Evolutionary conservation across 106 monocot species (phyloP).

Genomic region (Allium fistulosum): DNA sequence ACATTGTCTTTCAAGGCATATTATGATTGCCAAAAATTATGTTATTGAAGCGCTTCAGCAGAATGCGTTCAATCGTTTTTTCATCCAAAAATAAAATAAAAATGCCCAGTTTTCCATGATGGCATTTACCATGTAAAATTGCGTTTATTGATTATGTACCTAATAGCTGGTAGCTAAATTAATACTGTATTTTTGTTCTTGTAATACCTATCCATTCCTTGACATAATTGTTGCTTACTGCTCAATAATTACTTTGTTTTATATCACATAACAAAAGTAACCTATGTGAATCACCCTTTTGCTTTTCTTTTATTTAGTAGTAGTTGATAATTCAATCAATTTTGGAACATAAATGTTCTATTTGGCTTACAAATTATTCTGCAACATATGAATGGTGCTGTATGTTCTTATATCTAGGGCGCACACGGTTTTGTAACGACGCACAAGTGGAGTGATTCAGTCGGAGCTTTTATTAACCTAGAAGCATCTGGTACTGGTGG

Average conservation of each 20-base stretch:
- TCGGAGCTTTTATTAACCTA: conserved; percentile 92
- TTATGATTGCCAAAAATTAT: too few relatives aligned
- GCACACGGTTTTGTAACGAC: conserved; percentile 94
- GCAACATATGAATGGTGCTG: too few relatives aligned
- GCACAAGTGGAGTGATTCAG: conserved; percentile 67
- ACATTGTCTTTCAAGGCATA: too few relatives aligned
- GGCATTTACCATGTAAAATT: too few relatives aligned
- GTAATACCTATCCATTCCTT: background rate
- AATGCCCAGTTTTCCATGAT: too few relatives aligned
- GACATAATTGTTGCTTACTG: background rate
- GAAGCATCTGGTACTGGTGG: conserved; percentile 97
- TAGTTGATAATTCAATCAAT: background rate
- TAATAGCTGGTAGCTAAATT: too few relatives aligned
- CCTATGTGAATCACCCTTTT: background rate
- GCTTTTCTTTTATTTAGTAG: background rate
- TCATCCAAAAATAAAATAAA: too few relatives aligned
- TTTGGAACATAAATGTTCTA: background rate
- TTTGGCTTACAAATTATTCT: background rate
- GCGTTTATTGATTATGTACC: too few relatives aligned
- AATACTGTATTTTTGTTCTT: too few relatives aligned
- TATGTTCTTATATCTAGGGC: conserved; percentile 40
- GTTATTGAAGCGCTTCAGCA: too few relatives aligned
- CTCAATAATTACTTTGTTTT: background rate
- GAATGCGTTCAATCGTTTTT: too few relatives aligned
- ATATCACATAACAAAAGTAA: background rate